Evolutionary conservation across 23 red algal genomes (phyloP), one percentile per base, ranked within the genome.

Genomic region (Rhodosorus marinus): DNA sequence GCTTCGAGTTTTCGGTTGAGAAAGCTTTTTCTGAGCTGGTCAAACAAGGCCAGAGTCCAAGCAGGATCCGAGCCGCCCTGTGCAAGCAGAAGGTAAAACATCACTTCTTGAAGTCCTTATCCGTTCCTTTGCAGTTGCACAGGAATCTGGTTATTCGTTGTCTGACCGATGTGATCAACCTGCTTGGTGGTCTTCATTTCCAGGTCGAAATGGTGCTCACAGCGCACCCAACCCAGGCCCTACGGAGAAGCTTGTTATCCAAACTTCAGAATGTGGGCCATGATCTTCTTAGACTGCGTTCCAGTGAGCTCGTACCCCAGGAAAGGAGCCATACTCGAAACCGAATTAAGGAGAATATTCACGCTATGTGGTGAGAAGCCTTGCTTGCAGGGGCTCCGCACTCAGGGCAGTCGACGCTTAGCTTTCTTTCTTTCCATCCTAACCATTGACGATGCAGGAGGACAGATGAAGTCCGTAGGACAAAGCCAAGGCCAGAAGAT

Each of bases 131-230:
- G n/a, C n/a, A n/a, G n/a, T n/a, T n/a, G n/a, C n/a, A n/a, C n/a
- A n/a, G n/a, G n/a, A n/a, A n/a, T n/a, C n/a, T n/a, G n/a, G n/a
- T n/a, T n/a, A n/a, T n/a, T n/a, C n/a, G n/a, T n/a, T n/a, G n/a
- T n/a, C n/a, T n/a, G n/a, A n/a, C n/a, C n/a, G n/a, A n/a, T n/a
- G n/a, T n/a, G n/a, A n/a, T n/a, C n/a, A n/a, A n/a, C n/a, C n/a
- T n/a, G n/a, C n/a, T n/a, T n/a, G n/a, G n/a, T n/a, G n/a, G n/a
- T n/a, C n/a, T n/a, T n/a, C n/a, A n/a, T n/a, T n/a, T n/a, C n/a
- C 81, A 69, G 6, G 64, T 84, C 21, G 90, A 98, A 40, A 85
- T 98, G 77, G 90, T 98, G 50, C 72, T 98, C 17, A 98, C 90
- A 14, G 90, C 90, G 5, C 90, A 98, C 57, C 90, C 90, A 8